phyloP scores from a whole-genome alignment of 805 yeast genomes.

The Candida schatavii region DNA sequence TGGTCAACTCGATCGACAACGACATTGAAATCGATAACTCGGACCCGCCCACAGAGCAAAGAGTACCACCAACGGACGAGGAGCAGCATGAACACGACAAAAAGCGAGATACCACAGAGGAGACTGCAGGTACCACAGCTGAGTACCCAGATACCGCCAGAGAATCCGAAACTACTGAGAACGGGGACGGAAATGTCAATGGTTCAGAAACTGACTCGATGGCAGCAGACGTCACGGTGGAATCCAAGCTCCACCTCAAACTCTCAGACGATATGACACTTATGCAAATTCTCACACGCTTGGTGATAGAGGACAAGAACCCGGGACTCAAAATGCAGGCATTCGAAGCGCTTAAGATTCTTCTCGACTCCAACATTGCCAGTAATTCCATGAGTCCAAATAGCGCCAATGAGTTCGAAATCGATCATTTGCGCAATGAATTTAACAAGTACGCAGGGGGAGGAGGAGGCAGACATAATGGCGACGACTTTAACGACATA shows the following conservation, averaged over 20 bases:
- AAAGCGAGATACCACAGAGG: neutral
- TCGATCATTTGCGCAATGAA: constrained; percentile 8
- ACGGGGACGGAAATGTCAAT: constrained; percentile 13
- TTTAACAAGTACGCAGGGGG: constrained; percentile 1
- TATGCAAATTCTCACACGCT: constrained; percentile 51
- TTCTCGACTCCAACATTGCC: constrained; percentile 58
- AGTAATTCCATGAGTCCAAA: constrained; percentile 14
- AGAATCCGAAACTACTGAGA: constrained; percentile 9
- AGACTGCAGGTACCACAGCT: neutral
- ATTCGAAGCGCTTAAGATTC: constrained; percentile 73
- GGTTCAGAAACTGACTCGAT: neutral
- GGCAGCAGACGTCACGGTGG: constrained; percentile 4
- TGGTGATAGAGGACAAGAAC: constrained; percentile 60
- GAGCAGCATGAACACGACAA: constrained; percentile 1
- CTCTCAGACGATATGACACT: constrained; percentile 59
- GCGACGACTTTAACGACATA: constrained; percentile 28
- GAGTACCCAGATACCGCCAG: constrained; percentile 5
- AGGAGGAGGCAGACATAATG: constrained; percentile 10
- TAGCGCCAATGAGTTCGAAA: constrained; percentile 7
- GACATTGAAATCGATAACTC: constrained; percentile 28
- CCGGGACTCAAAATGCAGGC: constrained; percentile 80
- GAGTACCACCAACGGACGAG: constrained; percentile 2
- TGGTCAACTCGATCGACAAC: constrained; percentile 44
- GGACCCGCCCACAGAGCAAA: constrained; percentile 20
- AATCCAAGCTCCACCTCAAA: constrained; percentile 22